Evolutionary conservation across 2,329 filamentous ascomycete species (phyloP), one percentile per base, ranked within the genome.

Genomic region (Arachnomyces sp.): DNA sequence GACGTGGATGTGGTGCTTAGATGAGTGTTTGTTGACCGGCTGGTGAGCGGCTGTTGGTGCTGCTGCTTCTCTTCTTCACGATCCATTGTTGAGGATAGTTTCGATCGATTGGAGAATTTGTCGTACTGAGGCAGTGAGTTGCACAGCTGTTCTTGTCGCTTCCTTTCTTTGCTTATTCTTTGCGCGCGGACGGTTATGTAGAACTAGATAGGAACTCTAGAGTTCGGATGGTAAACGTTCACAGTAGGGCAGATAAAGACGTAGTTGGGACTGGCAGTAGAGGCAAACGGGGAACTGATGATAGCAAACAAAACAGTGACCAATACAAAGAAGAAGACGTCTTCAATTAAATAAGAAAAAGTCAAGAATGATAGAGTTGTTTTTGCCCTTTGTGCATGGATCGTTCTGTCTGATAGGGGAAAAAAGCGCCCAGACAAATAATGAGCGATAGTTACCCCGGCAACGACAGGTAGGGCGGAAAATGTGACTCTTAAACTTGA

Each of bases 1-100:
- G 31, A 14, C 7, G 16, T 11, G 31, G 12, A 14, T 4, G 16
- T 31, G 45, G 16, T 31, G 45, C 32, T 12, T n/a, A 65, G 51
- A 44, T 63, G 61, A 28, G 61, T 66, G 53, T 66, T 66, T 47
- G 63, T 65, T 15, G 63, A 55, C 41, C 63, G 63, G 48, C 62
- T 58, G 34, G 59, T 51, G 39, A 66, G 57, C 36, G 63, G 63
- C 57, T 49, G 9, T 38, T 30, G 13, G 47, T 43, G 36, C 43
- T 45, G 29, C 17, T 31, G 12, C 38, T 49, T 9, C 31, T 34
- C 12, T 36, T 31, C 9, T 29, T 41, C 47, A 52, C 51, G 34
- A 59, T 61, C 58, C 59, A 62, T 62, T 50, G 28, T 52, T 37
- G 16, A 34, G 25, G 15, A 16, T 16, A 18, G 32, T 14, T 15